These are phyloP conservation scores for Gloeophyllum trabeum DNA, from an alignment of 768 basidiomycete species.

Conservation along the genomic window DNA sequence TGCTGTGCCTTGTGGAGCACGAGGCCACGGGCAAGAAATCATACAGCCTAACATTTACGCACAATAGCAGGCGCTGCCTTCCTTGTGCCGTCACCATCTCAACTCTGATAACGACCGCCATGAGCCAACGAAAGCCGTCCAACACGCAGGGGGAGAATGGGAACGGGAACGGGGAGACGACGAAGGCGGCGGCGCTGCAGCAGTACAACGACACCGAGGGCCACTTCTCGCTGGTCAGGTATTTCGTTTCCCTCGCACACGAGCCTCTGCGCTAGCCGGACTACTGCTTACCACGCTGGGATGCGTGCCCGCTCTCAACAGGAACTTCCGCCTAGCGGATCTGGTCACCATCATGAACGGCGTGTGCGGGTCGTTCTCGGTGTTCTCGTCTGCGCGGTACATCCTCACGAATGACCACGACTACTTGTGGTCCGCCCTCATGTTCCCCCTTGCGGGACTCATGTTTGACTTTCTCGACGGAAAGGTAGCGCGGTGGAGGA, in stretches of 20 bases:
- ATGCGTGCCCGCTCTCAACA: too few relatives aligned
- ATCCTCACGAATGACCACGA: conserved; percentile 68
- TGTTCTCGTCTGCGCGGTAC: conserved; percentile 90
- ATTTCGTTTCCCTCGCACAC: conserved; percentile 5
- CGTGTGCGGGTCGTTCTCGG: conserved; percentile 91
- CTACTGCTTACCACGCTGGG: background rate
- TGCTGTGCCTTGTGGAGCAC: too few relatives aligned
- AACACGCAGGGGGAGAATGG: conserved; percentile 15
- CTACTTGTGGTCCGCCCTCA: conserved; percentile 79
- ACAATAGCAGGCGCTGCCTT: too few relatives aligned
- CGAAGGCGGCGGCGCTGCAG: conserved; percentile 45
- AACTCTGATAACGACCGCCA: too few relatives aligned
- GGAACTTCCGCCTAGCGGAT: conserved; percentile 97
- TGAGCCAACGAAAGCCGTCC: conserved; percentile 40
- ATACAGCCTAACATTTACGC: too few relatives aligned
- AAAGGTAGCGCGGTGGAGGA: conserved; percentile 95
- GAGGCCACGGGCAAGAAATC: too few relatives aligned
- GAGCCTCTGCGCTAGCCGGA: background rate
- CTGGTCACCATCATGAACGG: conserved; percentile 99
- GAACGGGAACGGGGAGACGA: conserved; percentile 9
- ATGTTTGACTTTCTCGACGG: conserved; percentile 98
- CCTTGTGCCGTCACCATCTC: too few relatives aligned
- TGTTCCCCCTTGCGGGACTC: conserved; percentile 84
- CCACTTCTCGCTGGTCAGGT: conserved; percentile 98
- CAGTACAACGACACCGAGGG: conserved; percentile 86